Evolutionary conservation across 2,329 filamentous ascomycete genomes (phyloP).

Genomic region (Fusarium guadeloupense): DNA sequence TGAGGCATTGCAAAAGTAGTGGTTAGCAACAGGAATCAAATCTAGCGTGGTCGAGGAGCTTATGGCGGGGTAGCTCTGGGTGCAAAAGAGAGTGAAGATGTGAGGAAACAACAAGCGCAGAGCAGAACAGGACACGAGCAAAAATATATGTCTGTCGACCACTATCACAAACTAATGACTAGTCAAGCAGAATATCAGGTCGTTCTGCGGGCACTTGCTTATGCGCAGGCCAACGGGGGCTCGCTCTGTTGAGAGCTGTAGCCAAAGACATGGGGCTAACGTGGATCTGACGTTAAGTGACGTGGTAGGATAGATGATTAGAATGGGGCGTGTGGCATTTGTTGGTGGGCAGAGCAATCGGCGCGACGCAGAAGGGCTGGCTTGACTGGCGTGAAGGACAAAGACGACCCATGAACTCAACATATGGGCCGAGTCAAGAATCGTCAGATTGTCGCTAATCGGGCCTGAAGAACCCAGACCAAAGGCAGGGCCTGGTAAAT

Average conservation of each 20-base stretch:
- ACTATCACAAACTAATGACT: conserved; percentile 12
- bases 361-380: conserved; percentile 27
- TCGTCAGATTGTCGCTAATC: conserved; percentile 37
- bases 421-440: conserved; percentile 34
- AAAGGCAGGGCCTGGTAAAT: conserved; percentile 10
- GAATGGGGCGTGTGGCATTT: conserved; percentile 39
- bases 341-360: conserved; percentile 39
- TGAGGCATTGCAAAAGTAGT: conserved; percentile 47
- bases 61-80: conserved; percentile 37
- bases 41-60: conserved; percentile 20
- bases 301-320: conserved; percentile 41
- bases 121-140: conserved; percentile 21
- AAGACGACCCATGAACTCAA: conserved; percentile 30
- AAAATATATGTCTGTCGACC: conserved; percentile 35
- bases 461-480: conserved; percentile 29
- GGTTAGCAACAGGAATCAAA: conserved; percentile 28
- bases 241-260: conserved; percentile 23
- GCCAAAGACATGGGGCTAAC: conserved; percentile 37
- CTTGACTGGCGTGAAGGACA: conserved; percentile 26
- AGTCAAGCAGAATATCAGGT: conserved; percentile 26
- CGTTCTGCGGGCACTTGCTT: conserved; percentile 36
- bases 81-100: conserved; percentile 21
- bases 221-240: conserved; percentile 39
- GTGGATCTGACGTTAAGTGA: conserved; percentile 45
- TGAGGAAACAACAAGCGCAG: conserved; percentile 14